Evolutionary conservation across 2,329 filamentous ascomycete species (phyloP).

Genomic region (Juglanconis sp.): DNA sequence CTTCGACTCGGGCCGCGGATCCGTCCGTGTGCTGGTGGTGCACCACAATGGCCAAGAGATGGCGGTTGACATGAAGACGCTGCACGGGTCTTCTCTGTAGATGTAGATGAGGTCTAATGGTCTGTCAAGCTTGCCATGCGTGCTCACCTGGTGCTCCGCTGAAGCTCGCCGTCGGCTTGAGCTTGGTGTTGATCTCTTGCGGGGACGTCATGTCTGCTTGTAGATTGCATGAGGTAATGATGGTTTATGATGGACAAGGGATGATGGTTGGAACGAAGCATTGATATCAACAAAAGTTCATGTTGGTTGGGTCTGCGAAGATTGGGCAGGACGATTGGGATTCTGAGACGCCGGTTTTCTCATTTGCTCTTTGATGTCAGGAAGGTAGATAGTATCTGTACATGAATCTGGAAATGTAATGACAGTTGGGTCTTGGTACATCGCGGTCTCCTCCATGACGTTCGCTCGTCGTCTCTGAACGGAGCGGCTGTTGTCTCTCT

Average conservation of each 20-base stretch:
- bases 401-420: slow-evolving; percentile 28
- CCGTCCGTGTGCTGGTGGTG: slow-evolving; percentile 92
- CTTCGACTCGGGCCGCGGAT: slow-evolving; percentile 89
- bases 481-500: no score
- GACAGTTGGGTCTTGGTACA: neutral
- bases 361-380: slow-evolving; percentile 1
- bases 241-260: slow-evolving; percentile 19
- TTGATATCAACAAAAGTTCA: slow-evolving; percentile 7
- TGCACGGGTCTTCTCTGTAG: slow-evolving; percentile 74
- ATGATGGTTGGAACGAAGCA: slow-evolving; percentile 17
- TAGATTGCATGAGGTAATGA: slow-evolving; percentile 24
- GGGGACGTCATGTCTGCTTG: neutral
- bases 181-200: slow-evolving; percentile 19
- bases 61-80: slow-evolving; percentile 97
- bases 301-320: neutral
- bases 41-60: slow-evolving; percentile 90
- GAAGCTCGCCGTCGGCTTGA: slow-evolving; percentile 12
- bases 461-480: no score
- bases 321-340: neutral
- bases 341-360: neutral
- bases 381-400: slow-evolving; percentile 42
- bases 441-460: no score
- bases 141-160: slow-evolving; percentile 14
- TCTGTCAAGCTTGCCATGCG: neutral
- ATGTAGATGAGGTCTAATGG: slow-evolving; percentile 6